Conservation (phyloP, 768 basidiomycete genomes). For the Hysterangium stoloniferum region DNA sequence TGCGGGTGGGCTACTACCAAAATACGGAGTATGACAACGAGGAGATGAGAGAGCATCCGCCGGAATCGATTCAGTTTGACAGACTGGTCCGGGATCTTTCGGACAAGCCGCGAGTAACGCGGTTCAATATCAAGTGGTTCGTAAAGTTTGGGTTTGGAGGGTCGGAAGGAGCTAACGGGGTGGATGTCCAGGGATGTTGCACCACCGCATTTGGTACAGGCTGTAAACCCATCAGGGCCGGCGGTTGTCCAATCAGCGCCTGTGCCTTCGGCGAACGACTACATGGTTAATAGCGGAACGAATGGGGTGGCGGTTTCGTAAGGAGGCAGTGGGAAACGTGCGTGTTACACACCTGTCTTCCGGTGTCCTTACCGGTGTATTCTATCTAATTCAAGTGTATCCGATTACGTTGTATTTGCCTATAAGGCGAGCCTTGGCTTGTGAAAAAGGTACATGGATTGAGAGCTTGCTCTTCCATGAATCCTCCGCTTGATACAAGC, state of each 20-base stretch:
- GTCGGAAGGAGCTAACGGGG: background rate
- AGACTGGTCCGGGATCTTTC: conserved; percentile 81
- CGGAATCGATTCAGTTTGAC: conserved; percentile 61
- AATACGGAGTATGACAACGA: conserved; percentile 98
- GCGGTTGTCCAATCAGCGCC: conserved; percentile 67
- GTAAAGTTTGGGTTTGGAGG: conserved; percentile 24
- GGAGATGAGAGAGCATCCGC: conserved; percentile 74
- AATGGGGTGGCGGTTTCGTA: conserved; percentile 11
- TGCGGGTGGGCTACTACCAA: conserved; percentile 99
- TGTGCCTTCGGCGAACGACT: conserved; percentile 65
- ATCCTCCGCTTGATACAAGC: too few species aligned
- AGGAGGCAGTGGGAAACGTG: background rate
- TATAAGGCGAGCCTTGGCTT: too few species aligned
- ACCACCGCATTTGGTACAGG: conserved; percentile 38
- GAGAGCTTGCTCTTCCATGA: too few species aligned
- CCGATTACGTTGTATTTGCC: too few species aligned
- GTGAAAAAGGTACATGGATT: too few species aligned
- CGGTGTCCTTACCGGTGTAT: too few species aligned
- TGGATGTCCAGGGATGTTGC: conserved; percentile 48
- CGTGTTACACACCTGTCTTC: too few species aligned
- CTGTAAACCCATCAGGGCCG: conserved; percentile 26
- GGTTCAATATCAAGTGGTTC: conserved; percentile 90
- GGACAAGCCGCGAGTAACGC: conserved; percentile 87
- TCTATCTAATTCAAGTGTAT: too few species aligned
- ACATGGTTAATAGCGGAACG: conserved; percentile 34